Evolutionary conservation across 495 filamentous ascomycete species (phyloP), one percentile per base, ranked within the genome.

Genomic region (Bombardia bombarda): DNA sequence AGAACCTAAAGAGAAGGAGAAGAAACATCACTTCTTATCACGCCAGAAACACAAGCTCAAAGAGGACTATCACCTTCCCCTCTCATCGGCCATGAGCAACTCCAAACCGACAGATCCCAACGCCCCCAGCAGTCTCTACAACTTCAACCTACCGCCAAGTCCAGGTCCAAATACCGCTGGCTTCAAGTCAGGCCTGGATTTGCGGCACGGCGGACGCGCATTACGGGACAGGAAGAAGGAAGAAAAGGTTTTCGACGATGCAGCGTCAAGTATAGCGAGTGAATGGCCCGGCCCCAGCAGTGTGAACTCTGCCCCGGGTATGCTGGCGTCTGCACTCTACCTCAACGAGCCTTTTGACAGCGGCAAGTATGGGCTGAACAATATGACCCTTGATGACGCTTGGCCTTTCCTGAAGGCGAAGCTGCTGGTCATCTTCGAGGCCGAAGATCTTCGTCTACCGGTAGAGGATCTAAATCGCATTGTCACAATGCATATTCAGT

Each of bases 401-500:
- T 99, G 93, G 93, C 87, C 90, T 19, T 85, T 87, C 44, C 63
- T 99, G n/a, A 92, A 90, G 51, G 82, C 84, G 0, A 88, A 87
- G 46, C 57, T 97, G n/a, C 70, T 97, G 9, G 78, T 86, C 35
- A 81, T 96, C 12, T 99, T 99, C 54, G 86, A 95, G 50, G 90
- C 86, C 8, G 93, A 96, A 52, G 86, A 95, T 48, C 72, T 95
- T 4, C 76, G 87, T 12, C 74, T 90, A 33, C 88, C 90, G 0
- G 84, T 99, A 14, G 93, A 99, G 58, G 93, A 97, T 53, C 77
- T 97, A 46, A 99, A 99, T 57, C 79, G 82, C 32, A 75, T 96
- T 9, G 90, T 96, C 1, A 66, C 73, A 42, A 72, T 83, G 47
- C 84, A 92, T 47, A 75, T 94, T 28, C 84, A 87, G 51, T 80